These are phyloP conservation scores for Rhododendron molle DNA, from an alignment of 148 eudicot genomes.

Conservation along the genomic window DNA sequence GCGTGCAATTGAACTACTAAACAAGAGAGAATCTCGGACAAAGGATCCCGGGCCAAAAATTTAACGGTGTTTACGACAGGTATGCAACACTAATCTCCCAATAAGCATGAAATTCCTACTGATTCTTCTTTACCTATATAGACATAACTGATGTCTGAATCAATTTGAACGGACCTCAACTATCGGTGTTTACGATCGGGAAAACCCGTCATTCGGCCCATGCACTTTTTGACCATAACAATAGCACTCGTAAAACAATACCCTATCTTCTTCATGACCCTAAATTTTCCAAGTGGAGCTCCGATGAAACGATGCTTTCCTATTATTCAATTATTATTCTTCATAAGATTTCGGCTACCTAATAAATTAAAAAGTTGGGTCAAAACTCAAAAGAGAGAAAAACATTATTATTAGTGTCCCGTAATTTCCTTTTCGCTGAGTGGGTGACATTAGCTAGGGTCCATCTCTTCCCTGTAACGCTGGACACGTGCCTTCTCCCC, in stretches of 20 bases:
- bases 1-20: background rate
- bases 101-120: background rate
- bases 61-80: background rate
- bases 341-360: background rate
- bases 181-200: too few relatives aligned
- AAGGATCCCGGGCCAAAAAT: background rate
- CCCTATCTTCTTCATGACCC: background rate
- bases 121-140: too few relatives aligned
- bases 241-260: background rate
- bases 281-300: background rate
- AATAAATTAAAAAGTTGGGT: background rate
- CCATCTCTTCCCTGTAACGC: background rate
- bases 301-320: background rate
- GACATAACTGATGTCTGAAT: too few relatives aligned
- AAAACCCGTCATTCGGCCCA: too few relatives aligned
- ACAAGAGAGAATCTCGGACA: background rate
- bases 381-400: background rate
- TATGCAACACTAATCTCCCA: background rate
- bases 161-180: too few relatives aligned
- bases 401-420: background rate
- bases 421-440: background rate
- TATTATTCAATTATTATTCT: background rate
- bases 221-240: background rate
- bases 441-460: constrained; percentile 1
- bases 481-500: constrained; percentile 18